phyloP scores from a whole-genome alignment of 148 eudicot genomes.

The Camellia granthamiana region DNA sequence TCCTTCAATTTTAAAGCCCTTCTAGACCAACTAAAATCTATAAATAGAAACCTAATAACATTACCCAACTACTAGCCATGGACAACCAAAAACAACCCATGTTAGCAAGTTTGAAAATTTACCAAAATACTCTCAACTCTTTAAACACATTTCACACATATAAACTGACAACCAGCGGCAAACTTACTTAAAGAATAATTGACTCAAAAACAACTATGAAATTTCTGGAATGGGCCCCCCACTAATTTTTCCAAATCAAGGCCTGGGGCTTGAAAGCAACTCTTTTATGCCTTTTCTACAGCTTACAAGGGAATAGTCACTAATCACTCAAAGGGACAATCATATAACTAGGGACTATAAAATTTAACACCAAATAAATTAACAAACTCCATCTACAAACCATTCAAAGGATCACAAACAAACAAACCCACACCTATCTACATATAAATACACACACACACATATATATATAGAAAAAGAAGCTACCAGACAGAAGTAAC shows the following conservation, averaged over 20 bases:
- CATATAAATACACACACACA: not conserved
- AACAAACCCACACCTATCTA: not conserved
- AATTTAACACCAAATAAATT: not conserved
- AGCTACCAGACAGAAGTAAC: slow-evolving; percentile 90
- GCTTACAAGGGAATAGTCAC: not conserved
- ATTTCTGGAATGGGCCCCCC: not conserved
- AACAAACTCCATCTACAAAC: not conserved
- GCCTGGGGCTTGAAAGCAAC: not conserved
- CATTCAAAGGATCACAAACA: slow-evolving; percentile 1
- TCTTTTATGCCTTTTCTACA: not conserved
- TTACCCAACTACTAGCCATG: not conserved
- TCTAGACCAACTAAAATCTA: not conserved
- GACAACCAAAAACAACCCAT: not conserved
- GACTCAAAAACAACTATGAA: not conserved
- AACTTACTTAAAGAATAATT: not conserved
- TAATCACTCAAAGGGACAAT: not conserved
- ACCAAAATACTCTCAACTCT: not conserved
- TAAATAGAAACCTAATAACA: not conserved
- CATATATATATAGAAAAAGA: slow-evolving; percentile 12
- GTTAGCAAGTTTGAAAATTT: not conserved
- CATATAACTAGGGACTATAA: not conserved
- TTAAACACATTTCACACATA: not conserved
- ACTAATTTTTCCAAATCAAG: not conserved
- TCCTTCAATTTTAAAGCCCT: not conserved
- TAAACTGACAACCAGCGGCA: not conserved